phyloP scores from a whole-genome alignment of 1,284 basidiomycete species.

The Singerocomus inundabilis region DNA sequence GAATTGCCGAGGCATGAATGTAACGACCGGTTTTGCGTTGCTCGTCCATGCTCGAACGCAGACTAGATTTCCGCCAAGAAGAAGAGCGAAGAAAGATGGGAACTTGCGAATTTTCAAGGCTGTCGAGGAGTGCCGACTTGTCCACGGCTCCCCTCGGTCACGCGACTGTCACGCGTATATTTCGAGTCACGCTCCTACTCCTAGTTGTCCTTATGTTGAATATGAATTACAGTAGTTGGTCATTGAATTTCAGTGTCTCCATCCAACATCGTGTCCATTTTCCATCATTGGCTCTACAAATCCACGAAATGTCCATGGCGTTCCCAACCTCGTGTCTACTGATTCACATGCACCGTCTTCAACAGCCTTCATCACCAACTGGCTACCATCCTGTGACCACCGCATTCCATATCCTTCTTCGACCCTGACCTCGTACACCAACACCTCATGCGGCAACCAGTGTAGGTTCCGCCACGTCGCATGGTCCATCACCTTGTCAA shows the following conservation, averaged over 20 bases:
- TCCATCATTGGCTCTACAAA: constrained; percentile 66
- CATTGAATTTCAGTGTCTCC: constrained; percentile 41
- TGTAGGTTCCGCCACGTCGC: constrained; percentile 59
- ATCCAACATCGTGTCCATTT: constrained; percentile 56
- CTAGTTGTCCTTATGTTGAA: too few relatives aligned
- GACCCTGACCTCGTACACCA: constrained; percentile 59
- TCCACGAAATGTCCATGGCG: constrained; percentile 54
- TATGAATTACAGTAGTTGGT: neutral
- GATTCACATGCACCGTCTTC: neutral
- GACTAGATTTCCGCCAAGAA: neutral
- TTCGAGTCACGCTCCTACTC: too few relatives aligned
- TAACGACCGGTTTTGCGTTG: constrained; percentile 27
- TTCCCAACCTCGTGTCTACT: constrained; percentile 1
- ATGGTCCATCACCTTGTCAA: constrained; percentile 47
- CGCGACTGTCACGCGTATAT: constrained; percentile 1
- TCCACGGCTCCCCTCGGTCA: constrained; percentile 12
- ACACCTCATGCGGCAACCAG: constrained; percentile 54
- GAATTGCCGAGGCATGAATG: constrained; percentile 64
- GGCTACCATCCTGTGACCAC: constrained; percentile 51
- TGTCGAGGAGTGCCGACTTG: neutral
- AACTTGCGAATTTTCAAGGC: neutral
- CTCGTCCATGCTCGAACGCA: constrained; percentile 10
- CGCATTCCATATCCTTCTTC: constrained; percentile 61
- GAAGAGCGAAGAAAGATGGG: neutral
- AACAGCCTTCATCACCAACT: neutral